Evolutionary conservation across 2,329 filamentous ascomycete species (phyloP).

Genomic region (Magnaporthiopsis rhizophila): DNA sequence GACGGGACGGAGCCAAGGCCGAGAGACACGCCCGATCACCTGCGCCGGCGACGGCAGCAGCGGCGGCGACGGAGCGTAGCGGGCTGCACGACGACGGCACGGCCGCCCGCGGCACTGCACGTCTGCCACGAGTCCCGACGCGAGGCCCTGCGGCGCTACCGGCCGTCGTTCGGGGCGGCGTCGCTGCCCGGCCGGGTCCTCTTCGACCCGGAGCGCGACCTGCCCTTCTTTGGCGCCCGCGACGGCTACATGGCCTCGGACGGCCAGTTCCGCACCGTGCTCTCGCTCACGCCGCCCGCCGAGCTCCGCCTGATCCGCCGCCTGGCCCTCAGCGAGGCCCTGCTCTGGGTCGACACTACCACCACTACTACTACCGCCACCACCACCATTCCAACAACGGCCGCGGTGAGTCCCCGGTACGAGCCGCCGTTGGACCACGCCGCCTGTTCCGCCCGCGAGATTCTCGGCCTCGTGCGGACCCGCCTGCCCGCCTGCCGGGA

Average conservation of each 20-base stretch:
- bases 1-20: not conserved
- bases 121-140: conserved; percentile 36
- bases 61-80: conserved; percentile 5
- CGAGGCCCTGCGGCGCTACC: conserved; percentile 34
- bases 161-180: conserved; percentile 32
- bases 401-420: conserved; percentile 14
- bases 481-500: conserved; percentile 32
- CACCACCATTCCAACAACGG: not conserved
- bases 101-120: conserved; percentile 36
- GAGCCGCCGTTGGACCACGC: conserved; percentile 20
- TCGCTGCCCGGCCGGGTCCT: conserved; percentile 32
- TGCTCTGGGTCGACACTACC: conserved; percentile 22
- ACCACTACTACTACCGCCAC: not conserved
- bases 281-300: conserved; percentile 31
- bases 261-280: conserved; percentile 35
- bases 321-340: conserved; percentile 36
- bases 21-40: not conserved
- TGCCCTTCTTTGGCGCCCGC: conserved; percentile 39
- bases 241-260: conserved; percentile 36
- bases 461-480: conserved; percentile 28
- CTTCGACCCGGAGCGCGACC: conserved; percentile 32
- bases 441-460: conserved; percentile 29
- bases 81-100: conserved; percentile 33
- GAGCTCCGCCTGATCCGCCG: conserved; percentile 33
- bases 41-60: not conserved